Conservation (phyloP, 2,329 filamentous ascomycete genomes). For the Apiospora marii region DNA sequence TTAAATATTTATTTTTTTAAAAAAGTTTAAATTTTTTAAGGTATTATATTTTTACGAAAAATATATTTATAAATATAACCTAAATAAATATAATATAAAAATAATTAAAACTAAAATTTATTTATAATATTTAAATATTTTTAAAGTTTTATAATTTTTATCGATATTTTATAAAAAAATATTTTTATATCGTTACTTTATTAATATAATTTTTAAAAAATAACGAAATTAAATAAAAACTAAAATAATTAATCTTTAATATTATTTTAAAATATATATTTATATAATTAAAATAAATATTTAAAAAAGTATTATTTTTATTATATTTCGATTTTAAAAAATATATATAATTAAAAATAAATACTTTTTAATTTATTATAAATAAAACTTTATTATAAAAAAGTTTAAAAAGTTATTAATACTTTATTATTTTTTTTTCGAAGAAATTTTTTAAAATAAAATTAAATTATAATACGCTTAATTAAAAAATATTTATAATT, state of each 20-base stretch:
- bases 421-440: no score
- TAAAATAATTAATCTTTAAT: background rate
- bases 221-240: background rate
- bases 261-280: background rate
- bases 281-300: background rate
- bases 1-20: background rate
- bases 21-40: background rate
- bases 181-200: background rate
- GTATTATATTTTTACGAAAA: background rate
- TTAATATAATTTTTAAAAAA: background rate
- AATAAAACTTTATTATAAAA: background rate
- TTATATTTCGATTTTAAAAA: background rate
- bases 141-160: constrained; percentile 15
- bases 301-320: background rate
- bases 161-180: background rate
- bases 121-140: constrained; percentile 4
- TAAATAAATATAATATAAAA: constrained; percentile 2
- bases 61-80: background rate
- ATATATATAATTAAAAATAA: background rate
- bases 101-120: constrained; percentile 14
- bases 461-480: background rate
- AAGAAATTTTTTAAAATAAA: no score
- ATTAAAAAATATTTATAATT: background rate
- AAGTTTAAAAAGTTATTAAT: no score
- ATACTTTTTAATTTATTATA: background rate